phyloP scores from a whole-genome alignment of 169 alveolate genomes.

The Cryptosporidium sp. region DNA sequence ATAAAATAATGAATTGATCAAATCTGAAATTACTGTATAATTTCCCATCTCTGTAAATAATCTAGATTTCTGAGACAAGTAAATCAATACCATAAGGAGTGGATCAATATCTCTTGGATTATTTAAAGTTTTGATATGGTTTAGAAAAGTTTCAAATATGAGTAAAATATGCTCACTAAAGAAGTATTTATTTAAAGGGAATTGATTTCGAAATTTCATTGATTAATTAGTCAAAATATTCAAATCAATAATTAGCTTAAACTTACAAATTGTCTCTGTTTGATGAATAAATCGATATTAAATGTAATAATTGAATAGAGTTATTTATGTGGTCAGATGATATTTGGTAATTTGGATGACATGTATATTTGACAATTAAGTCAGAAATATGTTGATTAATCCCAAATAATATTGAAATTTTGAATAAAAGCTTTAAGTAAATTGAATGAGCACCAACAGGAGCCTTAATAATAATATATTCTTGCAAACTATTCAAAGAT shows the following conservation, averaged over 20 bases:
- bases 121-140: conserved; percentile 36
- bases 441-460: conserved; percentile 66
- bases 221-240: background rate
- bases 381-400: conserved; percentile 20
- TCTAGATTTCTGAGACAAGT: conserved; percentile 28
- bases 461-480: conserved; percentile 46
- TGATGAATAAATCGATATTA: conserved; percentile 30
- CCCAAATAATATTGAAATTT: conserved; percentile 51
- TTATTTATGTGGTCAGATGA: conserved; percentile 27
- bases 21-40: conserved; percentile 1
- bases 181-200: background rate
- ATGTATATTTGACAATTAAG: conserved; percentile 37
- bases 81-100: conserved; percentile 12
- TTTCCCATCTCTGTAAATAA: conserved; percentile 25
- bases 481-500: conserved; percentile 9
- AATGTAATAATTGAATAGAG: conserved; percentile 34
- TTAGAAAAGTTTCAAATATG: conserved; percentile 1
- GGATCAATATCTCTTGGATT: conserved; percentile 57
- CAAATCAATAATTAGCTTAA: background rate
- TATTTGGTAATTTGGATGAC: conserved; percentile 19
- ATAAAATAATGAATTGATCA: conserved; percentile 27
- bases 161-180: conserved; percentile 29
- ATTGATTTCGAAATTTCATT: background rate
- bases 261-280: conserved; percentile 40
- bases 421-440: conserved; percentile 41